Evolutionary conservation across 2,329 filamentous ascomycete species (phyloP).

Genomic region (Aspergillus caelatus): DNA sequence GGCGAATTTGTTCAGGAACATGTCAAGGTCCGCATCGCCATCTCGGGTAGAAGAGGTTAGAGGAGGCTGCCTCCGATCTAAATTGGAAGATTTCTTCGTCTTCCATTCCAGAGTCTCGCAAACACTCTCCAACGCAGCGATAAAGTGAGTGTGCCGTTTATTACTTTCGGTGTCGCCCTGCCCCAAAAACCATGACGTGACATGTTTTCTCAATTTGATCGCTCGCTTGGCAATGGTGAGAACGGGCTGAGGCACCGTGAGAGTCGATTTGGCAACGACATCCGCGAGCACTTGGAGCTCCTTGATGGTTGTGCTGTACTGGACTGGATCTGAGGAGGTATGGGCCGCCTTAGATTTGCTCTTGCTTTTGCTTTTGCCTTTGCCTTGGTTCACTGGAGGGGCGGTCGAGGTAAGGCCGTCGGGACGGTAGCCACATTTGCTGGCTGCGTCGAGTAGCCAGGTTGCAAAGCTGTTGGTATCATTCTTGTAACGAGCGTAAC

Average conservation of each 20-base stretch:
- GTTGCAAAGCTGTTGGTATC: slow-evolving; percentile 33
- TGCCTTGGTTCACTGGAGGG: slow-evolving; percentile 11
- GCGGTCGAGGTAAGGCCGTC: slow-evolving; percentile 11
- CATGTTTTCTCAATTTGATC: slow-evolving; percentile 29
- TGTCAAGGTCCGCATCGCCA: slow-evolving; percentile 16
- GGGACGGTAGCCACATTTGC: slow-evolving; percentile 27
- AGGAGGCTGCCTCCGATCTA: slow-evolving; percentile 18
- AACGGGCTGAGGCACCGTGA: slow-evolving; percentile 23
- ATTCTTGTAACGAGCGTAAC: slow-evolving; percentile 30
- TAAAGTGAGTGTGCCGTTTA: slow-evolving; percentile 30
- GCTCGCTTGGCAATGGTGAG: slow-evolving; percentile 29
- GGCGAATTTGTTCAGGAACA: slow-evolving; percentile 30
- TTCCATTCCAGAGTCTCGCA: slow-evolving; percentile 30
- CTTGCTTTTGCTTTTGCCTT: slow-evolving; percentile 18
- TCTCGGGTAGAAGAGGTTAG: not conserved
- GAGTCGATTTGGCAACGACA: slow-evolving; percentile 25
- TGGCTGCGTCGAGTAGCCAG: slow-evolving; percentile 33
- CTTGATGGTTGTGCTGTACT: slow-evolving; percentile 25
- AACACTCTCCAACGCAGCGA: slow-evolving; percentile 28
- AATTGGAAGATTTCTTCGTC: slow-evolving; percentile 16
- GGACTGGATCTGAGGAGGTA: slow-evolving; percentile 18
- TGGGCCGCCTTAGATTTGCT: not conserved
- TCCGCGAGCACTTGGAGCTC: slow-evolving; percentile 28
- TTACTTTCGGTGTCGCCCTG: slow-evolving; percentile 24
- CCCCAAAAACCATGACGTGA: slow-evolving; percentile 33